Base-by-base conservation (phyloP, 106 monocot species). In the Vanilla planifolia region DNA sequence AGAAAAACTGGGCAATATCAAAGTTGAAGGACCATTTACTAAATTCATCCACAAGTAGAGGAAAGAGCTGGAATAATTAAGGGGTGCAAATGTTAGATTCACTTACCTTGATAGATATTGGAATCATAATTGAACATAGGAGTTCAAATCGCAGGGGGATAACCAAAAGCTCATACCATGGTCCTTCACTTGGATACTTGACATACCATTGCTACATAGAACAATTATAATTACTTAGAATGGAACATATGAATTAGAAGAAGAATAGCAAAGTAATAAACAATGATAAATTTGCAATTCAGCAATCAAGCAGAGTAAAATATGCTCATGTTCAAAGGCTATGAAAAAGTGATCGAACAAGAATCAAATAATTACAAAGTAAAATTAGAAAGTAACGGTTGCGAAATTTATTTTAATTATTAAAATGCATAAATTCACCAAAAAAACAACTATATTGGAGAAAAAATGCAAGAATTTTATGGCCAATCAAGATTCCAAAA, bases 101-200 rank as follows among this genome's bases (percentile, higher is more conserved):
- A 29, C 47, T 74, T 79, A 96, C 96, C 96, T 96, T 96, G 63
- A 96, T 76, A 66, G 96, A 96, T 61, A 96, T 96, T 26, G 96
- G 96, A 70, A 96, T 96, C 96, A 96, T 96, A 60, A 96, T 91
- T 37, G 96, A 96, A 69, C 96, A 96, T 27, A 96, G 69, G 34
- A 96, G 96, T 71, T 96, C 96, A 81, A 96, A 96, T 16, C 96
- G 69, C 29, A 96, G 73, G 43, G 96, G 96, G 57, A 96, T 90
- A 60, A 96, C 68, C 68, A 96, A 58, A 24, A 96, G 74, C 51
- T 91, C 91, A 48, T 91, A 96, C 96, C 96, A 96, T 53, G 81
- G 86, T 37, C 84, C 89, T 72, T 96, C 81, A 57, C 19, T 40
- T 36, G 86, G 87, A 64, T 96, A 96, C 77, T 44, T 77, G 30